These are phyloP conservation scores for Cryphonectria radicalis DNA, from an alignment of 2,329 filamentous ascomycete genomes.

Conservation along the genomic window DNA sequence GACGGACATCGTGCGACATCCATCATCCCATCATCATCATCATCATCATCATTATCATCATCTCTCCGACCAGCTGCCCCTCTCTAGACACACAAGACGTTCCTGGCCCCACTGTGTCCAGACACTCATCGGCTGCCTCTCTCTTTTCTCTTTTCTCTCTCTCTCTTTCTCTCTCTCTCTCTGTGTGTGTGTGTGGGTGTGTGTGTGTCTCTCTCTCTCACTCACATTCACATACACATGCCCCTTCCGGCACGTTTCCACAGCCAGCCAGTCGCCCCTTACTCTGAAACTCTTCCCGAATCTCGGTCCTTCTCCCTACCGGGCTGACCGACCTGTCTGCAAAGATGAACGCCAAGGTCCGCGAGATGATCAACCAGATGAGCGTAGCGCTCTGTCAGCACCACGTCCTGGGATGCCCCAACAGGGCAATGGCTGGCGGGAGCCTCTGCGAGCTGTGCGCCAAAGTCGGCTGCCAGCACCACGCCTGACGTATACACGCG, in stretches of 20 bases:
- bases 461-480: conserved; percentile 11
- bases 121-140: background rate
- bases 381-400: conserved; percentile 27
- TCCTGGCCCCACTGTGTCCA: background rate
- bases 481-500: background rate
- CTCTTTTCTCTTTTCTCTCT: background rate
- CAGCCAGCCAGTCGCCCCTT: background rate
- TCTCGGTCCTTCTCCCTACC: background rate
- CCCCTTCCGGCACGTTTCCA: background rate
- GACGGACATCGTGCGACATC: background rate
- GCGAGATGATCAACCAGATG: conserved; percentile 21
- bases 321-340: background rate
- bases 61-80: background rate
- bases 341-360: conserved; percentile 1
- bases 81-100: background rate
- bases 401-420: conserved; percentile 25
- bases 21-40: background rate
- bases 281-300: background rate
- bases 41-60: too few relatives aligned
- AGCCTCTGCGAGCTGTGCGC: conserved; percentile 26
- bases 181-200: too few relatives aligned
- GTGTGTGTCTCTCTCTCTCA: background rate
- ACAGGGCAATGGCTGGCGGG: conserved; percentile 22
- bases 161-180: background rate
- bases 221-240: background rate